phyloP scores from a whole-genome alignment of 1,284 basidiomycete genomes.

The Singerocomus inundabilis region DNA sequence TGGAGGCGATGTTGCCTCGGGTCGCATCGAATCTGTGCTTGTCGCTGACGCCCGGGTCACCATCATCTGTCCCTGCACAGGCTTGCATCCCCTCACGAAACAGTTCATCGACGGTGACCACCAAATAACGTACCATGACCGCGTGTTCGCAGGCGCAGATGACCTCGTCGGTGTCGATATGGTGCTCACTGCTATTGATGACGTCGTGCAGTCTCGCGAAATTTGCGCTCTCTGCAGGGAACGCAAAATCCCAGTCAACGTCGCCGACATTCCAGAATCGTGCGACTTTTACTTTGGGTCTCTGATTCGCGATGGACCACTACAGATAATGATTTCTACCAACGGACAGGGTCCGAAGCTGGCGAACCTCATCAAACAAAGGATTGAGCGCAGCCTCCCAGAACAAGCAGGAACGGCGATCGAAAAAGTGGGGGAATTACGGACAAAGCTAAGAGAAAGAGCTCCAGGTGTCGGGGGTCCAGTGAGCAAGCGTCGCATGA shows the following conservation, averaged over 20 bases:
- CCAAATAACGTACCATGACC: slow-evolving; percentile 71
- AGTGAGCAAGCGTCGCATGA: slow-evolving; percentile 79
- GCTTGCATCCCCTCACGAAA: slow-evolving; percentile 61
- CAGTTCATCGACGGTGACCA: slow-evolving; percentile 50
- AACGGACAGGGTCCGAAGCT: slow-evolving; percentile 93
- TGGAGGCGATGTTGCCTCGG: slow-evolving; percentile 84
- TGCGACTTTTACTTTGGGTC: slow-evolving; percentile 99
- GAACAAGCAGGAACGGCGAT: slow-evolving; percentile 78
- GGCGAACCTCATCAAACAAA: slow-evolving; percentile 78
- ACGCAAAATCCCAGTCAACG: slow-evolving; percentile 84
- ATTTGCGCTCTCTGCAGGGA: slow-evolving; percentile 76
- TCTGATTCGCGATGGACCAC: slow-evolving; percentile 85
- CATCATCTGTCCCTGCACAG: slow-evolving; percentile 58
- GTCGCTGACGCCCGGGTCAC: slow-evolving; percentile 60
- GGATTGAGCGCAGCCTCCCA: slow-evolving; percentile 71
- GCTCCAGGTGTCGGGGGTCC: slow-evolving; percentile 78
- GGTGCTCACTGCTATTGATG: slow-evolving; percentile 94
- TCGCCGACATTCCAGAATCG: slow-evolving; percentile 91
- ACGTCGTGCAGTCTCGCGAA: slow-evolving; percentile 65
- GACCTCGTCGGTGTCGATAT: slow-evolving; percentile 76
- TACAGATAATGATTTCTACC: slow-evolving; percentile 96
- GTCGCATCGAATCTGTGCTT: slow-evolving; percentile 73
- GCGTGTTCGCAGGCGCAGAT: slow-evolving; percentile 56
- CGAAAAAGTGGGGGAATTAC: slow-evolving; percentile 72
- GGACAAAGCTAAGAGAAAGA: slow-evolving; percentile 65